These are phyloP conservation scores for Stephanocyclus meneghinianus DNA, from an alignment of 352 stramenopile species.

Conservation along the genomic window DNA sequence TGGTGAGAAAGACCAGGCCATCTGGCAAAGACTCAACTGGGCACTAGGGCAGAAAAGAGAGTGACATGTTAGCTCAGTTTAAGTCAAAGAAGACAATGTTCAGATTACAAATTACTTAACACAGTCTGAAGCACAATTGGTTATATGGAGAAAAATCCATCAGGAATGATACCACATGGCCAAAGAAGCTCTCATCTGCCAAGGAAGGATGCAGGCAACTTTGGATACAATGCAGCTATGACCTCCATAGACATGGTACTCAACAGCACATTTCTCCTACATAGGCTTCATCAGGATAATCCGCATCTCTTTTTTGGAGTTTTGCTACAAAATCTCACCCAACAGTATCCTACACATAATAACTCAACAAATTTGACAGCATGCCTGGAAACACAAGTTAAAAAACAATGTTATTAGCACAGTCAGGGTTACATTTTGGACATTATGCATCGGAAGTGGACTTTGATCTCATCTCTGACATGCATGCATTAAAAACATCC, in stretches of 20 bases:
- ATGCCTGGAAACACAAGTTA: constrained; percentile 18
- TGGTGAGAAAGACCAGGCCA: too few relatives aligned
- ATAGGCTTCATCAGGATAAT: too few relatives aligned
- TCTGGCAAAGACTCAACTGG: constrained; percentile 12
- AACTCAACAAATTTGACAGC: constrained; percentile 3
- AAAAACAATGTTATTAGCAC: constrained; percentile 44
- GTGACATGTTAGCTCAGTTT: neutral
- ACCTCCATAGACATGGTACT: neutral
- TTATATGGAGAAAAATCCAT: constrained; percentile 22
- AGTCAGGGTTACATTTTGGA: constrained; percentile 40
- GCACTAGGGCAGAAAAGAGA: constrained; percentile 1
- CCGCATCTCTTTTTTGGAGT: too few relatives aligned
- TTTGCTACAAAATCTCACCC: too few relatives aligned
- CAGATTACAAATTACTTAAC: neutral
- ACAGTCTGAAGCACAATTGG: neutral
- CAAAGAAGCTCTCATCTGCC: constrained; percentile 24
- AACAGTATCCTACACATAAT: neutral
- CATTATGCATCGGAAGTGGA: constrained; percentile 38
- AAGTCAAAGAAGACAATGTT: neutral
- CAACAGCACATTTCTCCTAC: constrained; percentile 1
- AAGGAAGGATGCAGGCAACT: constrained; percentile 12
- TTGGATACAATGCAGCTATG: constrained; percentile 25
- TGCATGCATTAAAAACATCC: constrained; percentile 31
- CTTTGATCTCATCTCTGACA: constrained; percentile 20
- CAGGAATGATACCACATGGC: constrained; percentile 14